Base-by-base conservation (phyloP, 495 filamentous ascomycete genomes). In the Penicillium parvum region DNA sequence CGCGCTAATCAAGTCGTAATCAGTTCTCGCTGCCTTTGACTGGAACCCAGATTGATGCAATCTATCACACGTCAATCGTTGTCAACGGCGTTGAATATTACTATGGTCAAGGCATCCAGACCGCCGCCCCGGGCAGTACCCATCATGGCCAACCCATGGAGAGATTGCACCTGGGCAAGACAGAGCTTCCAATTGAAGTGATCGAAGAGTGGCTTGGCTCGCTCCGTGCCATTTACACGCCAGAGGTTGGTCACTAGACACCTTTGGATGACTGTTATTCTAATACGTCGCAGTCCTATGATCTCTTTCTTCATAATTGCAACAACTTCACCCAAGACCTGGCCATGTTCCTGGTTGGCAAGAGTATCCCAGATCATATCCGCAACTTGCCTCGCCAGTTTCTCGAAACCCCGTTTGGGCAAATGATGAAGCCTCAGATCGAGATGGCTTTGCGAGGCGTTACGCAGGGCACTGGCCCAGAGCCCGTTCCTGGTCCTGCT, bases 241-340 rank as follows among this genome's bases (percentile, higher is more conserved):
- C 83, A 4, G 84, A 95, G 70, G 86, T 84, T 66, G 49, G 53
- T 52, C 20, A 2, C 8, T 19, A 9, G 9, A 6, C 30, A n/a
- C 4, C 10, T 12, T 18, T 3, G 10, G 16, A 14, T 9, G 17
- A 8, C 17, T 3, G 8, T 22, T 15, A 37, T 32, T 35, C 39
- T 48, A 36, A 50, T 17, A 22, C 20, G 2, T 19, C 28, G 16
- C 52, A 89, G 84, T 88, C 86, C 0, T 96, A 96, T 55, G 86
- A 95, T 60, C 71, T 95, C 3, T 88, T 88, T 61, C 70, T 84
- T 26, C 90, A 96, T 56, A 98, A 98, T 57, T 96, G 92, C 76
- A 97, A 98, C 68, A 97, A 97, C 71, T 98, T 98, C 63, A 86
- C 88, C 4, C 90, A 97, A 56, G 92, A 97, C 47, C 79, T 98